Percentiles rank a stretch among this genome's conserved stretches.
These are phyloP conservation scores for Cetraspora pellucida DNA, from an alignment of 192 early-diverging fungal species.

Conservation along the genomic window DNA sequence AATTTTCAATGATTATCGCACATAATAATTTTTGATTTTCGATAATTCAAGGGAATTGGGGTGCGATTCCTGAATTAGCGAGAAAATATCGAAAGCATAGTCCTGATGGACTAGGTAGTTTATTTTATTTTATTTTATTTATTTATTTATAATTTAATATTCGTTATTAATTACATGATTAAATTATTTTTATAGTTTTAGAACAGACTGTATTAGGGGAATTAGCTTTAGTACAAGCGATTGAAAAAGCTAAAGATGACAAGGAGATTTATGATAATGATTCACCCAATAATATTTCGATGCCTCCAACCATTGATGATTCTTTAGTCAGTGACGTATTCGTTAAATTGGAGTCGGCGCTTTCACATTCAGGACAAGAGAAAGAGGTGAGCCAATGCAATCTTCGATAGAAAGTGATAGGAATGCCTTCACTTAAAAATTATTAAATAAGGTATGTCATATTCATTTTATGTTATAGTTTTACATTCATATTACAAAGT, in stretches of 20 bases:
- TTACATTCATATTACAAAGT: neutral
- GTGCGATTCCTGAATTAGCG: slow-evolving; percentile 50
- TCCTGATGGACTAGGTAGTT: slow-evolving; percentile 52
- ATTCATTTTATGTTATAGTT: neutral
- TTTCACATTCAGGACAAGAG: slow-evolving; percentile 3
- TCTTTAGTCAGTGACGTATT: slow-evolving; percentile 27
- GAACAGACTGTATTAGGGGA: slow-evolving; percentile 49
- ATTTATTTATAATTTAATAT: neutral
- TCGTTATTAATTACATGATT: neutral
- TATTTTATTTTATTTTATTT: neutral
- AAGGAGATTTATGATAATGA: slow-evolving; percentile 33
- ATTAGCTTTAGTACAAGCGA: slow-evolving; percentile 34
- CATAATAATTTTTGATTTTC: slow-evolving; percentile 34
- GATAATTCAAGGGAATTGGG: slow-evolving; percentile 50
- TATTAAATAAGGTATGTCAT: neutral
- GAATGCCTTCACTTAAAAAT: neutral
- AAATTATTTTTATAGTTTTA: slow-evolving; percentile 34
- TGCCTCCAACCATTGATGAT: slow-evolving; percentile 28
- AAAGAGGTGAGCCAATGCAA: slow-evolving; percentile 25
- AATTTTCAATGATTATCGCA: neutral
- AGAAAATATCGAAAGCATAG: slow-evolving; percentile 60
- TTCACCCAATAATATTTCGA: slow-evolving; percentile 29
- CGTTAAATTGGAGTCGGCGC: slow-evolving; percentile 30
- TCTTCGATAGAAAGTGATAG: neutral
- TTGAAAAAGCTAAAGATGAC: slow-evolving; percentile 13